Base-by-base conservation (phyloP, 1,139 yeast genomes). In the Magnusiomyces magnusii region DNA sequence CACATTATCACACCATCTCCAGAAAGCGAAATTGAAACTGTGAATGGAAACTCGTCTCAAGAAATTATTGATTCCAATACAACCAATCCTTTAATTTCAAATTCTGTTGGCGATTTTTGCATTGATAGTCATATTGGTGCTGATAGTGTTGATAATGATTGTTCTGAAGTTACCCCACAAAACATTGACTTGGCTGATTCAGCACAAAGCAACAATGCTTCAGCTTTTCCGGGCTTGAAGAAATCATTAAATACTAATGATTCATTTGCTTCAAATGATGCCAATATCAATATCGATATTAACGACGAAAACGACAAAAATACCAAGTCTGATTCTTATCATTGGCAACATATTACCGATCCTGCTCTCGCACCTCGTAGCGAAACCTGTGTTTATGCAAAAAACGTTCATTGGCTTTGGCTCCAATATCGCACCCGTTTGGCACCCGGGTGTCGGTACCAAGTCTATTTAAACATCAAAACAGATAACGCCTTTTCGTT, bases 321-420 rank as follows among this genome's bases (percentile, higher is more conserved):
- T n/a, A n/a, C n/a, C n/a, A n/a, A n/a, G n/a, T n/a, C n/a, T n/a
- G n/a, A 21, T 9, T 23, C 27, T 21, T 44, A 44, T 17, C 27
- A 44, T n/a, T 65, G 65, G 69, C 59, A 64, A 47, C 58, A 57
- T 24, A 58, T 64, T 17, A 59, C 61, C 10, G 67, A 67, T 2
- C 64, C 64, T 39, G 63, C 66, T 10, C 63, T 41, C 2, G 28
- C 57, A 1, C 44, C 56, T 2, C 21, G 56, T 7, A 51, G 67
- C 64, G 72, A 70, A n/a, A 56, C 62, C 9, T 62, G 67, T 15
- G 47, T 69, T 47, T 60, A 63, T 47, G 71, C 71, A 17, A 58
- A 68, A 42, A 67, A 66, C 55, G 72, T 69, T 9, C 62, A 62
- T 17, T 61, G 62, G 55, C 61, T 67, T 27, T 63, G 64, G 41